Evolutionary conservation across 2,329 filamentous ascomycete genomes (phyloP).

Genomic region (Penicillium sp.): DNA sequence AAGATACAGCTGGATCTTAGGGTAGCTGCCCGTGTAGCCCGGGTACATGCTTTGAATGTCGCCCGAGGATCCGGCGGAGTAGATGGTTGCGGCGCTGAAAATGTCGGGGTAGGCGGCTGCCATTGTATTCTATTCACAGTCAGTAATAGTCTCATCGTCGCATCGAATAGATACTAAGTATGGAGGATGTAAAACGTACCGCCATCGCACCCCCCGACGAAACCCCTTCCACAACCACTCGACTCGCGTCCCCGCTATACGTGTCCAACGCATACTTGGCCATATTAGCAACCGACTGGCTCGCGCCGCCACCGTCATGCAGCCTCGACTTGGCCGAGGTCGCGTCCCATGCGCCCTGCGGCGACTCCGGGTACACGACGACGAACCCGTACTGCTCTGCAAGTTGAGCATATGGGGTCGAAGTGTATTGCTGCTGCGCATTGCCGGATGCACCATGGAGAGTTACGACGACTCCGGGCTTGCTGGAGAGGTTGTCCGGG

Average conservation of each 20-base stretch:
- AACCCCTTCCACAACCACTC: too few relatives aligned
- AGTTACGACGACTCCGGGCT: background rate
- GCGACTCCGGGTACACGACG: background rate
- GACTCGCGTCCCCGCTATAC: background rate
- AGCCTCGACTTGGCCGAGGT: background rate
- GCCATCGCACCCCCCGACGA: too few relatives aligned
- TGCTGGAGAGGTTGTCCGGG: background rate
- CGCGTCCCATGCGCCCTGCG: slow-evolving; percentile 8
- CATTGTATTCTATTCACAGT: background rate
- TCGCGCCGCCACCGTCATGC: slow-evolving; percentile 5
- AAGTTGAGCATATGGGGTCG: slow-evolving; percentile 1
- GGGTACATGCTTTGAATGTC: slow-evolving; percentile 13
- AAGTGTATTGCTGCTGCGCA: background rate
- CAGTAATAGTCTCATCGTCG: too few relatives aligned
- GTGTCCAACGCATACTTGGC: background rate
- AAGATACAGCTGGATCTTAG: slow-evolving; percentile 11
- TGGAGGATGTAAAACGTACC: too few relatives aligned
- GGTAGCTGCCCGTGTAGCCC: slow-evolving; percentile 6
- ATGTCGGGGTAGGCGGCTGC: slow-evolving; percentile 7
- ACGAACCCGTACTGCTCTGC: slow-evolving; percentile 10
- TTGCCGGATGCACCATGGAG: background rate
- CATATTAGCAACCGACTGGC: slow-evolving; percentile 14
- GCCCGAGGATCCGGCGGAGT: slow-evolving; percentile 7
- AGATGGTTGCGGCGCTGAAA: slow-evolving; percentile 6
- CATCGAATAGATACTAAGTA: too few relatives aligned